These are phyloP conservation scores for Exophiala mesophila DNA, from an alignment of 2,329 filamentous ascomycete species.

Conservation along the genomic window DNA sequence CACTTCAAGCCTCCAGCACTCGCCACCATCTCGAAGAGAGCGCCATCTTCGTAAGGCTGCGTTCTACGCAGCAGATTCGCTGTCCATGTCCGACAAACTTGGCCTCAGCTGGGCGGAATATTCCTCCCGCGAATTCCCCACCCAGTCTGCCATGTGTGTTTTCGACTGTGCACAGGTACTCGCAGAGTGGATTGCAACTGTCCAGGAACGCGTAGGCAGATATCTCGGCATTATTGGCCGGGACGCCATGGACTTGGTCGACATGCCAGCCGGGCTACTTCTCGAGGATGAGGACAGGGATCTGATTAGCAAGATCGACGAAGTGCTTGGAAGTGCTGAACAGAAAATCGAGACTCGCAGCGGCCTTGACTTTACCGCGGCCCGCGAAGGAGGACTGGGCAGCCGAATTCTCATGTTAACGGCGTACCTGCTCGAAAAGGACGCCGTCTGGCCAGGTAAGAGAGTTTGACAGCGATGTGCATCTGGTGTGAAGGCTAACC, in stretches of 20 bases:
- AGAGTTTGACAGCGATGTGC: constrained; percentile 21
- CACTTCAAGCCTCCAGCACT: constrained; percentile 4
- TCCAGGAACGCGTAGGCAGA: constrained; percentile 88
- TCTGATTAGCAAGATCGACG: constrained; percentile 73
- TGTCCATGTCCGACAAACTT: constrained; percentile 80
- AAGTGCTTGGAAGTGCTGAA: constrained; percentile 71
- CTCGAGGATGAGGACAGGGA: constrained; percentile 89
- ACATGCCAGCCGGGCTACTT: constrained; percentile 82
- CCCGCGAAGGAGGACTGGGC: constrained; percentile 67
- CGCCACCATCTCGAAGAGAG: constrained; percentile 66
- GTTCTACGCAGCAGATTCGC: constrained; percentile 86
- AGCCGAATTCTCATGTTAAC: constrained; percentile 79
- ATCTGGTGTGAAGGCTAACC: constrained; percentile 1
- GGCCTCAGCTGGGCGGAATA: constrained; percentile 82
- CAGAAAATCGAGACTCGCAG: constrained; percentile 51
- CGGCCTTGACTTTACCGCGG: constrained; percentile 15
- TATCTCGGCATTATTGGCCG: constrained; percentile 83
- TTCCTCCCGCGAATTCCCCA: constrained; percentile 75
- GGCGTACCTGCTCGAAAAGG: constrained; percentile 80
- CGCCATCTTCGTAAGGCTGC: constrained; percentile 89
- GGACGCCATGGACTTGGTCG: constrained; percentile 70
- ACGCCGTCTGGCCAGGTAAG: constrained; percentile 87
- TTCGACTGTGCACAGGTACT: constrained; percentile 93
- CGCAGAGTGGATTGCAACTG: constrained; percentile 86
- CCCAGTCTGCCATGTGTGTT: constrained; percentile 85